phyloP scores from a whole-genome alignment of 2,329 filamentous ascomycete genomes.

The Malbranchea zuffiana region DNA sequence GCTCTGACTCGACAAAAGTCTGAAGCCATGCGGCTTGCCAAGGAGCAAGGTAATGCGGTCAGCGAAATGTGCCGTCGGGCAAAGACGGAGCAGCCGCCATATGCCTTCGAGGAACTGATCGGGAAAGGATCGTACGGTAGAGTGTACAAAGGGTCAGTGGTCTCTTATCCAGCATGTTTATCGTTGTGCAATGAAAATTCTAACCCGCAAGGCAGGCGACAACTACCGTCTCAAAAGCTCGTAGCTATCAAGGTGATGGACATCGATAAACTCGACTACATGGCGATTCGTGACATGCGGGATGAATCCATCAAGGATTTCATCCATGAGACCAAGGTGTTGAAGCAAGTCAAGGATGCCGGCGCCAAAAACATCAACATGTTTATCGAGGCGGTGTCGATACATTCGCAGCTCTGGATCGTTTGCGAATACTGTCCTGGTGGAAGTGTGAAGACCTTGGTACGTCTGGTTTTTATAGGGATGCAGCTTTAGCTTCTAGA shows the following conservation, averaged over 20 bases:
- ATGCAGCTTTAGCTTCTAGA: neutral
- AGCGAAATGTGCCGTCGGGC: slow-evolving; percentile 38
- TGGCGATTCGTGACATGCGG: slow-evolving; percentile 34
- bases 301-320: slow-evolving; percentile 45
- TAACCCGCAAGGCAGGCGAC: slow-evolving; percentile 18
- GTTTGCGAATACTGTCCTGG: slow-evolving; percentile 57
- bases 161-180: neutral
- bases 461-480: slow-evolving; percentile 25
- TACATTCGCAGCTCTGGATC: slow-evolving; percentile 56
- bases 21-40: slow-evolving; percentile 38
- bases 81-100: slow-evolving; percentile 36
- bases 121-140: slow-evolving; percentile 43
- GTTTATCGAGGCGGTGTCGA: slow-evolving; percentile 52
- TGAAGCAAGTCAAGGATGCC: slow-evolving; percentile 52
- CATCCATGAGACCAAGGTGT: slow-evolving; percentile 51
- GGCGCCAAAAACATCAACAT: slow-evolving; percentile 54
- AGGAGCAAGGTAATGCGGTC: slow-evolving; percentile 37
- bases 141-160: slow-evolving; percentile 38
- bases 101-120: slow-evolving; percentile 42
- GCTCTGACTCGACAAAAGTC: slow-evolving; percentile 39
- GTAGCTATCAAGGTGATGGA: slow-evolving; percentile 45
- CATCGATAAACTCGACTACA: slow-evolving; percentile 40
- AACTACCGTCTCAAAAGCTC: slow-evolving; percentile 30
- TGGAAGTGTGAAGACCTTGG: slow-evolving; percentile 53
- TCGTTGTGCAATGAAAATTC: slow-evolving; percentile 4